phyloP scores from a whole-genome alignment of 1,139 yeast species.

The Saccharomyces hybrid region DNA sequence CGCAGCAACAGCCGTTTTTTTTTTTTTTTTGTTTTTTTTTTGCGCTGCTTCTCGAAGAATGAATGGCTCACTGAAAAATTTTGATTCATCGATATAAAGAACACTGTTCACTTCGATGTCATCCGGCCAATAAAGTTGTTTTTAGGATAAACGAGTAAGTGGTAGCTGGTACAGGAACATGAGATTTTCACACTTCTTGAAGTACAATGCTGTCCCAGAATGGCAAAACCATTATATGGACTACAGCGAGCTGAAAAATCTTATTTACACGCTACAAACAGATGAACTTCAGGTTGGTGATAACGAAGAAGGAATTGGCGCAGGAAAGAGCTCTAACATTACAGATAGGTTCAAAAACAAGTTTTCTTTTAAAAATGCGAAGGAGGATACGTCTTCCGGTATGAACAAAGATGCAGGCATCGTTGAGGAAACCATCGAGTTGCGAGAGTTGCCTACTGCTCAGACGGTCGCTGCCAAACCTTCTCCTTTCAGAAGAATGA shows the following conservation, averaged over 20 bases:
- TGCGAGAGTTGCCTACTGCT: conserved; percentile 15
- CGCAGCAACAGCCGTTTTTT: not conserved
- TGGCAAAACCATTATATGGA: conserved; percentile 67
- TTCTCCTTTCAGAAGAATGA: conserved; percentile 10
- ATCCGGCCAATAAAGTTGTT: not conserved
- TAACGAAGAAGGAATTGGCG: conserved; percentile 9
- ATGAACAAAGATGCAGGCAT: conserved; percentile 12
- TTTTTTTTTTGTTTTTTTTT: not conserved
- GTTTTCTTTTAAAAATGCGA: conserved; percentile 9
- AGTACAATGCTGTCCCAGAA: conserved; percentile 70
- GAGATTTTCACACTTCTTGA: conserved; percentile 68
- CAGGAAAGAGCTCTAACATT: conserved; percentile 8
- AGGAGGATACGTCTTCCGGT: conserved; percentile 7
- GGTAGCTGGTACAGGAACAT: conserved; percentile 27
- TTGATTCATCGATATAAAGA: not conserved
- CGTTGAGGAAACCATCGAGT: conserved; percentile 27
- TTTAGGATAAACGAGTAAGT: not conserved
- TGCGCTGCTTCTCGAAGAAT: not conserved
- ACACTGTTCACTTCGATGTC: not conserved
- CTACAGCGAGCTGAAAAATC: conserved; percentile 55
- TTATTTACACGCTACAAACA: conserved; percentile 58
- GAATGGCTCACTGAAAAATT: not conserved
- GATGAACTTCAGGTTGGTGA: conserved; percentile 38
- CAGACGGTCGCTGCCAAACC: conserved; percentile 5
- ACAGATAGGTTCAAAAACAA: conserved; percentile 15